These are phyloP conservation scores for Xylaria cubensis DNA, from an alignment of 495 filamentous ascomycete genomes.

Conservation along the genomic window DNA sequence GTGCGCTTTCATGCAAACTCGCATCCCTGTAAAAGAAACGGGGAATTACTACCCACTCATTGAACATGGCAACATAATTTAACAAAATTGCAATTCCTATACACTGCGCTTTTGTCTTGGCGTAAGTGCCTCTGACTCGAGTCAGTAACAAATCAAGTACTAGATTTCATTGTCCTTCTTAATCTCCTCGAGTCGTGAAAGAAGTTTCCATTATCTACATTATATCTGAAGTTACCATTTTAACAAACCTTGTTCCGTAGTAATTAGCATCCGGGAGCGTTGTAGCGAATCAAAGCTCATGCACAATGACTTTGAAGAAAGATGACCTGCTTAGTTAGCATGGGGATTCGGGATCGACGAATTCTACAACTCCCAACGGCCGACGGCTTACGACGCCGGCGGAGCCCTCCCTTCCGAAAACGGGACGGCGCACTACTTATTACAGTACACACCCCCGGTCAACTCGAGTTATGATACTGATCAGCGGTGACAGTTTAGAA, in stretches of 20 bases:
- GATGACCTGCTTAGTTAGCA: neutral
- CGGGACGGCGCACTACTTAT: neutral
- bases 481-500: neutral
- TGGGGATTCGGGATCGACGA: neutral
- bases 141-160: neutral
- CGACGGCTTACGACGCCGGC: slow-evolving; percentile 7
- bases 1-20: neutral
- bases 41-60: neutral
- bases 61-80: slow-evolving; percentile 16
- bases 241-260: neutral
- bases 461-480: neutral
- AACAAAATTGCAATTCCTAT: slow-evolving; percentile 17
- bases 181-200: neutral
- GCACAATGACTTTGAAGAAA: neutral
- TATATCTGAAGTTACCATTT: neutral
- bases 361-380: neutral
- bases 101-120: neutral
- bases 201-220: neutral
- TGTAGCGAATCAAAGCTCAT: neutral
- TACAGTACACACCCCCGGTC: slow-evolving; percentile 5
- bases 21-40: neutral
- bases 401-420: neutral
- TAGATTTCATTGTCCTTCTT: neutral
- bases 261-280: neutral
- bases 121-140: neutral